These are phyloP conservation scores for Pseudogymnoascus sp. DNA, from an alignment of 2,329 filamentous ascomycete genomes.

Conservation along the genomic window DNA sequence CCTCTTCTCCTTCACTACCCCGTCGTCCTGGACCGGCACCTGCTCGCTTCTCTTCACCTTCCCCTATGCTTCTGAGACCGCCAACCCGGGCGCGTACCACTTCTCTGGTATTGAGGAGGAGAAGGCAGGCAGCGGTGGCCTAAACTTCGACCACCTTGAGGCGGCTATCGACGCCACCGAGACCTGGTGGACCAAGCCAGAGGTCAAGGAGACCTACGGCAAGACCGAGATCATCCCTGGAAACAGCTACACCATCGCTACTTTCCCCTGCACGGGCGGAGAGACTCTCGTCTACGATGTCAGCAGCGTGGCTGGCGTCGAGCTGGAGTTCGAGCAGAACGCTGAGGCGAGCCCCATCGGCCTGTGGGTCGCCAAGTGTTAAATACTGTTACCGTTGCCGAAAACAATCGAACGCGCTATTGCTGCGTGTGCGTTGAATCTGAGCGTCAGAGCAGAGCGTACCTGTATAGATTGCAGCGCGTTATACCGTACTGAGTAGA, in stretches of 20 bases:
- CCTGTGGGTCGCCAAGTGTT: conserved; percentile 14
- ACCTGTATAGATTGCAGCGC: conserved; percentile 4
- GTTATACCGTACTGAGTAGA: background rate
- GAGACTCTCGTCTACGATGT: conserved; percentile 14
- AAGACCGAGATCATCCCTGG: conserved; percentile 24
- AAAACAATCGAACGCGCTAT: background rate
- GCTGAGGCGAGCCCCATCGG: conserved; percentile 19
- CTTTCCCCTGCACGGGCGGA: conserved; percentile 20
- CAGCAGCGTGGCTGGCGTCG: conserved; percentile 18
- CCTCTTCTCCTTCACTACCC: conserved; percentile 25
- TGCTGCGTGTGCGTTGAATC: background rate
- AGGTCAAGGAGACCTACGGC: conserved; percentile 19
- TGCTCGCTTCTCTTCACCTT: conserved; percentile 26
- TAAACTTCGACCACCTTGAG: conserved; percentile 21
- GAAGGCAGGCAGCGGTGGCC: conserved; percentile 18
- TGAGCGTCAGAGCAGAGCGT: background rate
- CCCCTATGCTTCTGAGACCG: conserved; percentile 20
- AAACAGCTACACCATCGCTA: conserved; percentile 23
- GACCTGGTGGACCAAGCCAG: conserved; percentile 16
- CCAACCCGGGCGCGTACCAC: conserved; percentile 17
- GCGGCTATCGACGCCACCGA: conserved; percentile 15
- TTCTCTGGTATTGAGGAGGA: conserved; percentile 24
- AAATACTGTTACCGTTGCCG: background rate
- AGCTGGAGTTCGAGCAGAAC: conserved; percentile 24
- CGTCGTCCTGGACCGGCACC: conserved; percentile 18